Evolutionary conservation across 192 early-diverging fungal species (phyloP), one percentile per base, ranked within the genome.

Genomic region (Rhizoclosmatium sp.): DNA sequence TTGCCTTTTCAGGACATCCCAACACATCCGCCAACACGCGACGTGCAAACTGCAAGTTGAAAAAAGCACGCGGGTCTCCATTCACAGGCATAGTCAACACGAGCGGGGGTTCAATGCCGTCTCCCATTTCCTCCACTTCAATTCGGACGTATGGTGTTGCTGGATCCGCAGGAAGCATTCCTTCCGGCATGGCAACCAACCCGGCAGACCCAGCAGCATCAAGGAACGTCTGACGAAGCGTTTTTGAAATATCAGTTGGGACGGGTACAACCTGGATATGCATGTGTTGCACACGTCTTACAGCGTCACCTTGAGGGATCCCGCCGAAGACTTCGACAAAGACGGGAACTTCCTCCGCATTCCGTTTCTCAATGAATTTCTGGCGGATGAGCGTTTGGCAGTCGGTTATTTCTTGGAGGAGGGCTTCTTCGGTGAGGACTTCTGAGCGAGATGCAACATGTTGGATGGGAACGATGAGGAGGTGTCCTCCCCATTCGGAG

Each of bases 401-500:
- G 51, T 14, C 46, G 2, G 83, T 73, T 65, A 87, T 81, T 66
- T 89, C 85, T 5, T 71, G 21, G 31, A 84, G 23, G 4, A 56
- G 49, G 41, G 23, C 82, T 31, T 68, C 83, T 14, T 71, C 75
- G 16, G 71, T 80, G 40, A 61, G 49, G 41, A 83, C 61, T 51
- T 69, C 71, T 58, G 67, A 12, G 73, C 89, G 69, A 4, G 72
- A 73, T 41, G 71, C 44, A 59, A 81, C 71, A 72, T 93, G 92
- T 0, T 78, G 86, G 41, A 93, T 85, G 1, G 93, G 92, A 46
- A 93, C 87, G 65, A 97, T 80, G 1, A 99, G 78, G 0, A 94
- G 80, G 79, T 99, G 97, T 65, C 95, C 93, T 73, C 95, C 93
- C 67, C 93, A 94, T 40, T 81, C 84, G 0, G 92, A 85, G 39